Percentiles rank a stretch among this genome's conserved stretches.
phyloP scores from a whole-genome alignment of 257 asterid genomes.

The Solanum ossicruentum region DNA sequence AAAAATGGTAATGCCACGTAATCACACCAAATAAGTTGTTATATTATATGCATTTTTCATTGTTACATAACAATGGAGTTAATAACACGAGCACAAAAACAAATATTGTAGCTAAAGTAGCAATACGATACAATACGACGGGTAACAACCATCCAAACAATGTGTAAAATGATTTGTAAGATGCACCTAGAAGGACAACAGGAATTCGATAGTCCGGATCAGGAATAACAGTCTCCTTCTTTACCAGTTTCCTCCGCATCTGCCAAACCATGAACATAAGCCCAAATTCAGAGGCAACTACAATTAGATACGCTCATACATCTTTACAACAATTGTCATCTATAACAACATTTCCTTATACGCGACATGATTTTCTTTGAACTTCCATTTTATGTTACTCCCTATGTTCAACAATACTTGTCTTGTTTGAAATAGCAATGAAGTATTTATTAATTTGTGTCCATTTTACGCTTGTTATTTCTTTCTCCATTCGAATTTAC shows the following conservation, averaged over 20 bases:
- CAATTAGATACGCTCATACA: not conserved
- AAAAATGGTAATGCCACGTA: not conserved
- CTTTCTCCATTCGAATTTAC: too few relatives aligned
- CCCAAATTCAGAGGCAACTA: not conserved
- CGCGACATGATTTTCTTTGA: not conserved
- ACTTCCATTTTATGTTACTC: not conserved
- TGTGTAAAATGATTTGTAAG: not conserved
- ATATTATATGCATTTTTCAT: not conserved
- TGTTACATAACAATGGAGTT: not conserved
- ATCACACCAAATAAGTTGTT: not conserved
- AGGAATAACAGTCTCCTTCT: slow-evolving; percentile 48
- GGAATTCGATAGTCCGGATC: slow-evolving; percentile 90
- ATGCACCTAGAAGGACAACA: slow-evolving; percentile 56
- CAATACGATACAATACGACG: not conserved
- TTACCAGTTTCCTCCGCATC: slow-evolving; percentile 45
- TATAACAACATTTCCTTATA: not conserved
- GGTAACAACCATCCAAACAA: not conserved
- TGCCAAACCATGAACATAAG: slow-evolving; percentile 14
- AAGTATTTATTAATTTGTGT: too few relatives aligned
- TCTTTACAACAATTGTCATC: not conserved
- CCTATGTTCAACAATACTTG: too few relatives aligned
- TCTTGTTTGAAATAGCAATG: too few relatives aligned
- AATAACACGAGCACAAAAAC: not conserved
- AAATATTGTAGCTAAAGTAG: not conserved
- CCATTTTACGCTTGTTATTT: too few relatives aligned